These are phyloP conservation scores for Magnaporthiopsis incrustans DNA, from an alignment of 2,329 filamentous ascomycete species.

Conservation along the genomic window DNA sequence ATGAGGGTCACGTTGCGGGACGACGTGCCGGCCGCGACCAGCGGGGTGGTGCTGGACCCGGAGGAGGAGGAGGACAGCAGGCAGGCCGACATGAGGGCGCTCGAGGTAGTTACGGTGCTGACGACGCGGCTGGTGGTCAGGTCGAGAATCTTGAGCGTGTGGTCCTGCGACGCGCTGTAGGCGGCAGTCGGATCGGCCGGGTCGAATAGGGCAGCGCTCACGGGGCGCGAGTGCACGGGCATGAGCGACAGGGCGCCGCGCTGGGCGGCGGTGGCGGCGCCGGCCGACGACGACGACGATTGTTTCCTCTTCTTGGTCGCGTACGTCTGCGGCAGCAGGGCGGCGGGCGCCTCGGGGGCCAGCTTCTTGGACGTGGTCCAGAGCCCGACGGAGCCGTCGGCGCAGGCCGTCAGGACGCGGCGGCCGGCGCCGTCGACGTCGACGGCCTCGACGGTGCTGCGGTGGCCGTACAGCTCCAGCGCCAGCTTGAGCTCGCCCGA, in stretches of 20 bases:
- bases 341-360: slow-evolving; percentile 63
- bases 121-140: slow-evolving; percentile 73
- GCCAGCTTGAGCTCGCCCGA: slow-evolving; percentile 31
- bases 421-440: slow-evolving; percentile 65
- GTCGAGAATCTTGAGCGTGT: slow-evolving; percentile 85
- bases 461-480: slow-evolving; percentile 26
- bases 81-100: slow-evolving; percentile 72
- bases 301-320: slow-evolving; percentile 68
- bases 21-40: slow-evolving; percentile 67
- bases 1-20: slow-evolving; percentile 87
- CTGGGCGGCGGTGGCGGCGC: slow-evolving; percentile 44
- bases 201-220: slow-evolving; percentile 78
- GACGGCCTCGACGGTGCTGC: slow-evolving; percentile 55
- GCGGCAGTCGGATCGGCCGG: slow-evolving; percentile 70
- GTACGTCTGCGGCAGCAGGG: slow-evolving; percentile 59
- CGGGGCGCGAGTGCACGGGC: slow-evolving; percentile 61
- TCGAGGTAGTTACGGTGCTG: slow-evolving; percentile 73
- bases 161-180: slow-evolving; percentile 87
- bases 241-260: slow-evolving; percentile 73
- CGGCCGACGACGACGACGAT: slow-evolving; percentile 33
- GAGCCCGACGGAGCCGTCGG: slow-evolving; percentile 76
- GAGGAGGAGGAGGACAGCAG: slow-evolving; percentile 54
- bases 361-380: slow-evolving; percentile 78
- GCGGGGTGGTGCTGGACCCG: slow-evolving; percentile 19
- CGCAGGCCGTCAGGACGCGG: slow-evolving; percentile 76